Percentiles rank a stretch among this genome's conserved stretches.
These are phyloP conservation scores for Skeletonema tropicum DNA, from an alignment of 108 stramenopile genomes.

Conservation along the genomic window DNA sequence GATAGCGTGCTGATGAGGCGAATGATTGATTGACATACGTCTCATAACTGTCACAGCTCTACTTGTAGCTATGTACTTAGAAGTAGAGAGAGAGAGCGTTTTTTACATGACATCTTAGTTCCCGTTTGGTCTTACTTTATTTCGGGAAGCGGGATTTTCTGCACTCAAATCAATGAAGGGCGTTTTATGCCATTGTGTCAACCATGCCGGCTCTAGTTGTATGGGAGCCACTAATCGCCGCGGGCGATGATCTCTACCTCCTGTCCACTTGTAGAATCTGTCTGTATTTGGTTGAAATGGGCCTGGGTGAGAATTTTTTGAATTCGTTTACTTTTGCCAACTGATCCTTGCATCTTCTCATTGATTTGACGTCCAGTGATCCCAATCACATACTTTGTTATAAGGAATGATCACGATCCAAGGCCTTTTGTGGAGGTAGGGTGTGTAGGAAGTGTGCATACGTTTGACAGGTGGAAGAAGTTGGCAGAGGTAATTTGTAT, in stretches of 20 bases:
- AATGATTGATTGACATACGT: too few species aligned
- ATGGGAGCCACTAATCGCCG: slow-evolving; percentile 36
- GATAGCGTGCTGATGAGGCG: too few species aligned
- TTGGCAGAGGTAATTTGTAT: not conserved
- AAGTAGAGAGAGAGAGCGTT: too few species aligned
- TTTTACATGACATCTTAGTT: too few species aligned
- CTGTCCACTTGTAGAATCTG: slow-evolving; percentile 9
- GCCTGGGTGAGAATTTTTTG: not conserved
- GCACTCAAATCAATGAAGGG: too few species aligned
- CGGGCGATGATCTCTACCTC: slow-evolving; percentile 42
- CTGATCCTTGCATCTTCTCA: not conserved
- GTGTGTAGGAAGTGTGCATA: slow-evolving; percentile 14
- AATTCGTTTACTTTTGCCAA: not conserved
- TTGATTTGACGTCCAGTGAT: not conserved
- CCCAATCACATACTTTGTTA: slow-evolving; percentile 12
- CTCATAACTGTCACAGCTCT: too few species aligned
- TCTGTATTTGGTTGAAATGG: slow-evolving; percentile 27
- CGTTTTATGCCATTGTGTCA: too few species aligned
- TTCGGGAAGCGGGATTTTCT: too few species aligned
- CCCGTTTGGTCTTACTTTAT: too few species aligned
- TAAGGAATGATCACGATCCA: slow-evolving; percentile 12
- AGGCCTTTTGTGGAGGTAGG: slow-evolving; percentile 1
- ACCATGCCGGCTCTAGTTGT: slow-evolving; percentile 18
- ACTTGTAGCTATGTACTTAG: too few species aligned
- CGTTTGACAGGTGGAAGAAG: slow-evolving; percentile 9